phyloP scores from a whole-genome alignment of 805 yeast species.

The Kuraishia ogatae region DNA sequence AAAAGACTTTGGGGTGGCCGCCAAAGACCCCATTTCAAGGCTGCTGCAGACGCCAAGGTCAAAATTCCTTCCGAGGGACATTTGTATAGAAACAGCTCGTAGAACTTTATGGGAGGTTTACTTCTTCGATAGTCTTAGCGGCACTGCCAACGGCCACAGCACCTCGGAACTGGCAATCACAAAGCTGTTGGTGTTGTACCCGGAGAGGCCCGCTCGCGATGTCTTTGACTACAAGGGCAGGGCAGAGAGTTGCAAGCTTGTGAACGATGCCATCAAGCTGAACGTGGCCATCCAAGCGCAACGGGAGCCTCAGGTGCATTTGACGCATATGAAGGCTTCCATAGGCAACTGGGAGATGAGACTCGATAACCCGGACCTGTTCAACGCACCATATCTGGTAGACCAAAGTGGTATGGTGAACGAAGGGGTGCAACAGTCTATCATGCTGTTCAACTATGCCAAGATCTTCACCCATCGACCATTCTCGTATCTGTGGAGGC shows the following conservation, averaged over 20 bases:
- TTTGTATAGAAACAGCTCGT: slow-evolving; percentile 17
- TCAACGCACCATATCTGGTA: slow-evolving; percentile 32
- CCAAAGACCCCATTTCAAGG: slow-evolving; percentile 2
- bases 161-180: slow-evolving; percentile 28
- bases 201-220: slow-evolving; percentile 23
- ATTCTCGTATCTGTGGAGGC: slow-evolving; percentile 42
- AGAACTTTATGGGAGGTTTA: slow-evolving; percentile 44
- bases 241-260: slow-evolving; percentile 36
- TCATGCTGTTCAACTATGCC: slow-evolving; percentile 39
- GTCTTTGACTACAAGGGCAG: slow-evolving; percentile 39
- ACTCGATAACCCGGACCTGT: slow-evolving; percentile 32
- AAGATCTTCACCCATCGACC: slow-evolving; percentile 49
- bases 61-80: slow-evolving; percentile 9
- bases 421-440: slow-evolving; percentile 46
- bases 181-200: slow-evolving; percentile 29
- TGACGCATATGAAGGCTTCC: slow-evolving; percentile 33
- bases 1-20: not conserved
- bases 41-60: slow-evolving; percentile 14
- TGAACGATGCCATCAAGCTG: slow-evolving; percentile 38
- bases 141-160: slow-evolving; percentile 43
- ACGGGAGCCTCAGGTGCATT: slow-evolving; percentile 25
- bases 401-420: slow-evolving; percentile 35
- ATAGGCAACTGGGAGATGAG: slow-evolving; percentile 43
- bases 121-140: slow-evolving; percentile 42
- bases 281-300: slow-evolving; percentile 35